Evolutionary conservation across 2,329 filamentous ascomycete species (phyloP).

Genomic region (Neurospora sp.): DNA sequence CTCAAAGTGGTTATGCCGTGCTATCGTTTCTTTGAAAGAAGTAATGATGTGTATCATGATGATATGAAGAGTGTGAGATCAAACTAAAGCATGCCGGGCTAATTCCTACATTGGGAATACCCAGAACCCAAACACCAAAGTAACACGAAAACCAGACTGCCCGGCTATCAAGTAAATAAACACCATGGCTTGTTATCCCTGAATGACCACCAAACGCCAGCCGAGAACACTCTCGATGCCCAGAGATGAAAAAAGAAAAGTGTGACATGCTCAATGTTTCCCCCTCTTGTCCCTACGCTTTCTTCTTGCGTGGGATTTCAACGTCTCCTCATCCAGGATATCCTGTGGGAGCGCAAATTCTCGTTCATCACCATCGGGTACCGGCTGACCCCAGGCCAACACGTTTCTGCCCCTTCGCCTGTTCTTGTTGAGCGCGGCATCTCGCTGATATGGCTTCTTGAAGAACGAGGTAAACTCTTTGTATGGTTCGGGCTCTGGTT

Average conservation of each 20-base stretch:
- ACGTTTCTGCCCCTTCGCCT: slow-evolving; percentile 60
- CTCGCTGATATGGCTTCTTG: slow-evolving; percentile 65
- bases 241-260: neutral
- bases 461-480: slow-evolving; percentile 83
- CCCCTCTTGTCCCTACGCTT: slow-evolving; percentile 50
- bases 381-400: slow-evolving; percentile 69
- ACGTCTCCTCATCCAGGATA: slow-evolving; percentile 43
- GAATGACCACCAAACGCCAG: neutral
- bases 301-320: slow-evolving; percentile 51
- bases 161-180: neutral
- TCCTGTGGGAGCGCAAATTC: slow-evolving; percentile 71
- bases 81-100: neutral
- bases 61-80: neutral
- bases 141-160: neutral
- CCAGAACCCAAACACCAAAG: neutral
- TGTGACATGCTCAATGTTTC: slow-evolving; percentile 20
- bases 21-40: neutral
- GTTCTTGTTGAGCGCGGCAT: slow-evolving; percentile 63
- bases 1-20: neutral
- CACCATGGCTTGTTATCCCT: neutral
- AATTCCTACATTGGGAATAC: neutral
- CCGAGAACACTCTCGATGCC: neutral
- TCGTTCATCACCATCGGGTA: slow-evolving; percentile 60
- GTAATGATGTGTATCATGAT: neutral
- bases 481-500: slow-evolving; percentile 25